Conservation (phyloP, 352 stramenopile genomes). For the Pythium pectinolyticum region DNA sequence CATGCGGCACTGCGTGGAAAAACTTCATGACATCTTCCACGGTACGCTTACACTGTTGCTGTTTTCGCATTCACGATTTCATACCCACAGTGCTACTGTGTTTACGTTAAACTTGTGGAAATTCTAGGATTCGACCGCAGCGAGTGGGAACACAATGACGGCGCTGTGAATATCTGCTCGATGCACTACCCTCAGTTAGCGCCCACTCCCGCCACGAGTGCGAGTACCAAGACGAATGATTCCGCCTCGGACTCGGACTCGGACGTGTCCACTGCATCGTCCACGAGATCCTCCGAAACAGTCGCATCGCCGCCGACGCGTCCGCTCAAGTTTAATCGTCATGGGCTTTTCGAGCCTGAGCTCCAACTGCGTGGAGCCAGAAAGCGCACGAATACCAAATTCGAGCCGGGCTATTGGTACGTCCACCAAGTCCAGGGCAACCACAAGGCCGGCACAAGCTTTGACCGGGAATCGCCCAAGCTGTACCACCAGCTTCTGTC, state of each 20-base stretch:
- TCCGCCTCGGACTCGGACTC: neutral
- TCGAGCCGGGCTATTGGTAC: constrained; percentile 24
- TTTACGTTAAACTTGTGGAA: neutral
- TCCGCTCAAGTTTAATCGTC: neutral
- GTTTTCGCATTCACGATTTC: neutral
- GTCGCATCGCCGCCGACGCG: neutral
- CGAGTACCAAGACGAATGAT: neutral
- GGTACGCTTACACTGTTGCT: constrained; percentile 7
- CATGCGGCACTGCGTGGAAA: constrained; percentile 44
- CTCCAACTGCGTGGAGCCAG: neutral
- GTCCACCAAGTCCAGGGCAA: constrained; percentile 26
- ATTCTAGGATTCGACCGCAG: constrained; percentile 45
- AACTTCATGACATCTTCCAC: constrained; percentile 52
- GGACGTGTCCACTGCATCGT: constrained; percentile 16
- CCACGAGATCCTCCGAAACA: neutral
- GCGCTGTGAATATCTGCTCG: constrained; percentile 68
- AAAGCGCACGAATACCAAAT: neutral
- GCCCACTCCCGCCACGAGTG: neutral
- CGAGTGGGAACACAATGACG: constrained; percentile 68
- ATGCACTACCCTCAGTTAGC: constrained; percentile 39
- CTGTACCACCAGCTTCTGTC: constrained; percentile 27
- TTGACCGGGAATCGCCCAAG: constrained; percentile 20
- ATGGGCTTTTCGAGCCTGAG: constrained; percentile 1
- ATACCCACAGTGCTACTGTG: neutral
- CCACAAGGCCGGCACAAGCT: constrained; percentile 31